Percentiles rank a stretch among this genome's conserved stretches.
Conservation (phyloP, 2,329 filamentous ascomycete species). For the Ceratocystiopsis minuta region DNA sequence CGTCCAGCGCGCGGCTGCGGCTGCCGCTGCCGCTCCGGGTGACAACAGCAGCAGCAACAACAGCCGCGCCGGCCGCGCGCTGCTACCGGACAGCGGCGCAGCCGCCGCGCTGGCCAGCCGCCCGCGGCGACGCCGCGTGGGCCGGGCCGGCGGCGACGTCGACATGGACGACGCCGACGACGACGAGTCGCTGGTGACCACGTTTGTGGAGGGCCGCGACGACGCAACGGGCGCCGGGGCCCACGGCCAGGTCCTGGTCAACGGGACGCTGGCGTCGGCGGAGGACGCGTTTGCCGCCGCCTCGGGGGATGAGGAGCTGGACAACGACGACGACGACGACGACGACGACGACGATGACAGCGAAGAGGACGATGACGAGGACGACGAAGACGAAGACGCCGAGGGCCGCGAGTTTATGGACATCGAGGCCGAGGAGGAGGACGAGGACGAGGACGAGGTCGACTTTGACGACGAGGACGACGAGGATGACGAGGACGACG, state of each 20-base stretch:
- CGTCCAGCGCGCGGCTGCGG: conserved; percentile 1
- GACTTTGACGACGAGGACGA: conserved; percentile 18
- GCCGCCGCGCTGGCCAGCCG: not conserved
- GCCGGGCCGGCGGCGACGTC: too few relatives aligned
- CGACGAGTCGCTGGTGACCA: conserved; percentile 49
- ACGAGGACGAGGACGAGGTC: conserved; percentile 15
- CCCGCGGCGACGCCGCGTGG: too few relatives aligned
- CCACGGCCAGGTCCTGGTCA: conserved; percentile 17
- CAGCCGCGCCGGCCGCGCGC: not conserved
- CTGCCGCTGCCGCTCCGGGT: too few relatives aligned
- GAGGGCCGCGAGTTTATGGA: conserved; percentile 29
- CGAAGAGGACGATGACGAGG: conserved; percentile 48
- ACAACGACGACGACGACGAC: conserved; percentile 66
- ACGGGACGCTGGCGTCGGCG: conserved; percentile 11
- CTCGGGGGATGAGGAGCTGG: conserved; percentile 40
- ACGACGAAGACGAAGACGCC: conserved; percentile 78
- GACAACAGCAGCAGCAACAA: not conserved
- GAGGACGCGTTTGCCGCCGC: too few relatives aligned
- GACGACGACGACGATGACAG: conserved; percentile 16
- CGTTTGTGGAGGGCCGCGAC: conserved; percentile 74
- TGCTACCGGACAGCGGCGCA: not conserved
- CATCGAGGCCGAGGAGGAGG: conserved; percentile 4
- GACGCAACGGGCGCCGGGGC: conserved; percentile 20
- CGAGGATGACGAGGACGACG: conserved; percentile 17
- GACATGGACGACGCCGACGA: conserved; percentile 15